Evolutionary conservation across 1,139 yeast species (phyloP), one percentile per base, ranked within the genome.

Genomic region (Scheffersomyces quercinus): DNA sequence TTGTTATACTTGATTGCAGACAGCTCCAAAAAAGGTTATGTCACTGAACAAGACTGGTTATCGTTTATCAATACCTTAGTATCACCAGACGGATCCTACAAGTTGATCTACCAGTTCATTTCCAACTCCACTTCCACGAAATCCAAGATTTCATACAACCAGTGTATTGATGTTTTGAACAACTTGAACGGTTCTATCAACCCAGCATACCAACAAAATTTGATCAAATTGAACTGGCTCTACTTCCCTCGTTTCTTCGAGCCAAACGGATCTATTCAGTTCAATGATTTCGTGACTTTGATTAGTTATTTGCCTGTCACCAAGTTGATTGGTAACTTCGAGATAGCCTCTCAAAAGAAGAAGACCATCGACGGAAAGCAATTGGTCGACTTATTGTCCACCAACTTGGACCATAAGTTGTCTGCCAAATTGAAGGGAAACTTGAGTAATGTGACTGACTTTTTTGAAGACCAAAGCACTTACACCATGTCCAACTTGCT

Each of bases 1-100:
- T 62, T 85, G 48, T 77, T 85, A 42, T 85, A 82, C 56, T 70
- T 84, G 43, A 75, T 85, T 33, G 82, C 88, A 24, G 93, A 85
- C 59, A 72, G 73, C 44, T 75, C 75, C 36, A 71, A 73, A 46
- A 84, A 83, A 55, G 91, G 91, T 1, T 83, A 73, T 51, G 66
- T 85, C 39, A 75, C 75, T 35, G 75, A 81, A 38, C 58, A 64
- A 11, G 90, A 86, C 53, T 86, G 88, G 79, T 64, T 78, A 34
- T 68, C 70, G 31, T 82, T 85, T 57, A 75, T 82, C 49, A 65
- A 73, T 43, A 71, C 82, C 30, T 67, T 85, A 48, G 75, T 81
- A 37, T 67, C 76, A 38, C 70, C 71, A 41, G 83, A 83, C 53
- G 85, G 85, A 45, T 81, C 79, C 52, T 77, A 80, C 59, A 77